Base-by-base conservation (phyloP, 1,139 yeast genomes). In the Kodamaea sp. region DNA sequence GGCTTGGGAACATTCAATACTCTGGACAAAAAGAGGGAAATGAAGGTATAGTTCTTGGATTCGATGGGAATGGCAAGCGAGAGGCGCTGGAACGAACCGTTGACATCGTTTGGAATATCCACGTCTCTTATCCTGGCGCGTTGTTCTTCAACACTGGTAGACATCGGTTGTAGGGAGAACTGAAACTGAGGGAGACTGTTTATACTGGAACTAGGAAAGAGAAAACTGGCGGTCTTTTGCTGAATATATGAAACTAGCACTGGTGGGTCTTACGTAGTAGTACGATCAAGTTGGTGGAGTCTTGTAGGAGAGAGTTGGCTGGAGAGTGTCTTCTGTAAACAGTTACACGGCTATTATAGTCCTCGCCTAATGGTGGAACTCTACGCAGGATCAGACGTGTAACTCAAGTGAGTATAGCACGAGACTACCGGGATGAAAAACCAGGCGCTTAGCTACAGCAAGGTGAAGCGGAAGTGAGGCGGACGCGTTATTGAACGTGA, bases 21-120 rank as follows among this genome's bases (percentile, higher is more conserved):
- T 10, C 51, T 45, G 15, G 51, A 37, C 24, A 60, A 46, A 31
- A 59, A 51, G 42, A 50, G 47, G 30, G 52, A 47, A 31, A 59
- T 50, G 34, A 55, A 53, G 24, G 55, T 41, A 44, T 58, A 58
- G 36, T 52, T 55, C 16, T 50, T 47, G 25, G 58, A 48, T 35
- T 59, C 63, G 6, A 56, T 32, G n/a, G 61, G 60, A 18, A 56
- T 53, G 7, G 61, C 51, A 14, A 58, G 49, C 32, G 56, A 51
- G 27, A 58, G 55, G n/a, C 56, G 43, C 39, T 51, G 58, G 42
- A 57, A 53, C n/a, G 50, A 36, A 18, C 21, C 21, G 21, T 6
- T 18, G 21, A 18, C 21, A 18, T 18, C 21, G 34, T 22, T 19
- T 22, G 33, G 23, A 20, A 20, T 24, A 11, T 24, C 15, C 15